A percentile compares a stretch with the other conserved stretches of the same genome.
Evolutionary conservation across 2,329 filamentous ascomycete genomes (phyloP).

Genomic region (Ophiosphaerella narmari): DNA sequence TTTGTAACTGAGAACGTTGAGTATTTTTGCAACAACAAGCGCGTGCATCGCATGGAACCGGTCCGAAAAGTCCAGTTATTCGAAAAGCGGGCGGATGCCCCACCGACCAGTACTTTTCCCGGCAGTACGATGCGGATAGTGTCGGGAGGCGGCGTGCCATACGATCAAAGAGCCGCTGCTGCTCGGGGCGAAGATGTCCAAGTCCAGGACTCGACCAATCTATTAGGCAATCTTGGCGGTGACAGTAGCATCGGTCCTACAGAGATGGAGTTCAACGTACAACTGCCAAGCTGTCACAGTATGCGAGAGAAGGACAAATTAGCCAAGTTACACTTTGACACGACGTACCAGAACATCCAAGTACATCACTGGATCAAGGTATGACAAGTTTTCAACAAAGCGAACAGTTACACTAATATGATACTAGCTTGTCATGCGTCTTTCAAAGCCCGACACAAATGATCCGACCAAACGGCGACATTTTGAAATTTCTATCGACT

Average conservation of each 20-base stretch:
- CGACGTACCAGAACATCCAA: conserved; percentile 90
- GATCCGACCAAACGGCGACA: conserved; percentile 81
- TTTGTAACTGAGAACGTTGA: conserved; percentile 89
- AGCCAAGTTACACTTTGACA: conserved; percentile 80
- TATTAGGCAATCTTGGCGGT: conserved; percentile 76
- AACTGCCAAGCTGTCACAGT: conserved; percentile 84
- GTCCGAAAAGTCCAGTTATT: conserved; percentile 84
- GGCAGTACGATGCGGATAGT: conserved; percentile 77
- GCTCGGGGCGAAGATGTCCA: conserved; percentile 61
- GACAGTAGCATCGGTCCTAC: conserved; percentile 83
- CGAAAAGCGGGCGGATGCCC: conserved; percentile 83
- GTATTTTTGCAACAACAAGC: conserved; percentile 85
- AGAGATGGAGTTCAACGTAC: conserved; percentile 92
- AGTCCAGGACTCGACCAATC: conserved; percentile 64
- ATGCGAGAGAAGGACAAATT: conserved; percentile 73
- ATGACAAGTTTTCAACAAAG: conserved; percentile 32
- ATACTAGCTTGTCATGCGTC: conserved; percentile 83
- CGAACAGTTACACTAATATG: conserved; percentile 7
- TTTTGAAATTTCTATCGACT: conserved; percentile 96
- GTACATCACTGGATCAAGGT: conserved; percentile 98
- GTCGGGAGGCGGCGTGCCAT: conserved; percentile 79
- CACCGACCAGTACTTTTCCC: conserved; percentile 72
- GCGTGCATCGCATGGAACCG: conserved; percentile 82
- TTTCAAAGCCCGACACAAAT: conserved; percentile 79
- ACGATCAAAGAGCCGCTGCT: conserved; percentile 62